Conservation (phyloP, 1,139 yeast species). For the Diutina catenulata region DNA sequence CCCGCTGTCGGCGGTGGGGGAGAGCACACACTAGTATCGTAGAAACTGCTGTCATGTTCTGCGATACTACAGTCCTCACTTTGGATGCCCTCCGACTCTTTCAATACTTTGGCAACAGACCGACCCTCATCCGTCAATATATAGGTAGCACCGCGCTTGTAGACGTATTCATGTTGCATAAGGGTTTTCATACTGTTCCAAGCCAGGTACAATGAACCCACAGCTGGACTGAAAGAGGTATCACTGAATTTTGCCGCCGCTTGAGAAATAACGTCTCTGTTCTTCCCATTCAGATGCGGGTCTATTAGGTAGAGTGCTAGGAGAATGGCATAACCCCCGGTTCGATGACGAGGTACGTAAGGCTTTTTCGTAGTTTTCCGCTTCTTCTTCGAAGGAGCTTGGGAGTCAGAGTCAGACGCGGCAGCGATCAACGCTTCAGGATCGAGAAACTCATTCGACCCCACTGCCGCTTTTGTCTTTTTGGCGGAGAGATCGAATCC, state of each 20-base stretch:
- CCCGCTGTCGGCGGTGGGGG: conserved; percentile 14
- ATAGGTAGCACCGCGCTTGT: conserved; percentile 43
- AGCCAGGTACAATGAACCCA: conserved; percentile 60
- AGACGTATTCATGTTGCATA: conserved; percentile 50
- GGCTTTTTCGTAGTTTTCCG: conserved; percentile 10
- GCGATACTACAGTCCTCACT: conserved; percentile 17
- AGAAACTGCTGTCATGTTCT: conserved; percentile 15
- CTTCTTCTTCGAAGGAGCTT: conserved; percentile 16
- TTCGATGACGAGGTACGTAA: conserved; percentile 66
- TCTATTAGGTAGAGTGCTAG: conserved; percentile 51
- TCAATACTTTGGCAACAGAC: conserved; percentile 47
- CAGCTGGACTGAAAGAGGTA: conserved; percentile 50
- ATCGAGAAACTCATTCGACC: too few relatives aligned
- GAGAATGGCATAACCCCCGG: conserved; percentile 84
- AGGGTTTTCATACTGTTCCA: conserved; percentile 68
- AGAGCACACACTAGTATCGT: conserved; percentile 21
- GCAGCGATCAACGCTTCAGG: conserved; percentile 7
- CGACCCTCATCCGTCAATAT: conserved; percentile 65
- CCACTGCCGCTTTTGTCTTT: conserved; percentile 7
- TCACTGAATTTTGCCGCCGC: conserved; percentile 55
- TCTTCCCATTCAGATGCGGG: conserved; percentile 33
- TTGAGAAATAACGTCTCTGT: conserved; percentile 46
- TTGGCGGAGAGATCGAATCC: conserved; percentile 14
- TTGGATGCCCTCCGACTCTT: conserved; percentile 29
- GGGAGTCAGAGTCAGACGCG: conserved; percentile 9